These are phyloP conservation scores for Rhypophila decipiens DNA, from an alignment of 495 filamentous ascomycete genomes.

Conservation along the genomic window DNA sequence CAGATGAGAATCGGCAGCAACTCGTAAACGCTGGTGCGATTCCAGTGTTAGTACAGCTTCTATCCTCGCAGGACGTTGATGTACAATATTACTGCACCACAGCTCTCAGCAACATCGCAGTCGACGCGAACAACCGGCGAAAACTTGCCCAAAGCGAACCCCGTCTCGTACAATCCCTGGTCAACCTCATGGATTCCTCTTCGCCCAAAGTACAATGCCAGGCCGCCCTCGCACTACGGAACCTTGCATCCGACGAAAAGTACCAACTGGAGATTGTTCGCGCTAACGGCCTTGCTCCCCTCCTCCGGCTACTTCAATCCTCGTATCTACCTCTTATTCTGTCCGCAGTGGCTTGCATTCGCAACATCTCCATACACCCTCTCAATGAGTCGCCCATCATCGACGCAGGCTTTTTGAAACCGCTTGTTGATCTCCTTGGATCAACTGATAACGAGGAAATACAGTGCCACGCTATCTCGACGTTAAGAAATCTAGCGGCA, in stretches of 20 bases:
- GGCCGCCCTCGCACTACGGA: constrained; percentile 87
- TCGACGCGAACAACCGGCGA: constrained; percentile 84
- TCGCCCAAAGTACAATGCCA: constrained; percentile 98
- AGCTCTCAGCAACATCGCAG: constrained; percentile 95
- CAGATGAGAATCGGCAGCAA: constrained; percentile 95
- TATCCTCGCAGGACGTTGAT: constrained; percentile 88
- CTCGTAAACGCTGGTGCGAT: constrained; percentile 95
- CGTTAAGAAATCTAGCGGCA: constrained; percentile 88
- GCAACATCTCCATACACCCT: constrained; percentile 99
- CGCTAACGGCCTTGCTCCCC: constrained; percentile 72
- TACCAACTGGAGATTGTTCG: constrained; percentile 97
- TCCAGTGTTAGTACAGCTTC: constrained; percentile 87
- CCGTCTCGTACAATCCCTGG: constrained; percentile 83
- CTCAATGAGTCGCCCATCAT: constrained; percentile 99
- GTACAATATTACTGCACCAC: constrained; percentile 99
- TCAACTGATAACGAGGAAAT: constrained; percentile 98
- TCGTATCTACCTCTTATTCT: constrained; percentile 93
- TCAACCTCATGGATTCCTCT: constrained; percentile 93
- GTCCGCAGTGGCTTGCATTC: constrained; percentile 95
- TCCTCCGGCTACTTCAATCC: constrained; percentile 85
- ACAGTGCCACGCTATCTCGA: constrained; percentile 97
- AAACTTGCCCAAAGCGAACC: constrained; percentile 83
- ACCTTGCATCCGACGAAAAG: constrained; percentile 95
- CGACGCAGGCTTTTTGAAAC: constrained; percentile 90
- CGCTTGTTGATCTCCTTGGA: constrained; percentile 86